Percentiles rank a stretch among this genome's conserved stretches.
Evolutionary conservation across 345 rosid species (phyloP).

Genomic region (Eutrema heterophyllum): DNA sequence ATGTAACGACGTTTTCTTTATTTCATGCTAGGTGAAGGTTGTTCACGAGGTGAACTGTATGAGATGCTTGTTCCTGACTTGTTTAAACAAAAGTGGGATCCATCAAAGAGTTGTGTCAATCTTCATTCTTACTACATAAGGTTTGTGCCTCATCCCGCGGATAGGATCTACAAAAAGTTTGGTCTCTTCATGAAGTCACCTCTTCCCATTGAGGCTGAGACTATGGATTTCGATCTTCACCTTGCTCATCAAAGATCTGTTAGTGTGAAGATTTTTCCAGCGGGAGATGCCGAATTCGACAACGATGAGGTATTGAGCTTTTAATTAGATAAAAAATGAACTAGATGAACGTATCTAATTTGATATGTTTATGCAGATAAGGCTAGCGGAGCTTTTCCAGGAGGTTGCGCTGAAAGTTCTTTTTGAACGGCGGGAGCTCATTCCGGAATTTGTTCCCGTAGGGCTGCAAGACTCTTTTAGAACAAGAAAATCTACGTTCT

Average conservation of each 20-base stretch:
- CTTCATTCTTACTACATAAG: conserved; percentile 55
- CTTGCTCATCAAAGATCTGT: conserved; percentile 80
- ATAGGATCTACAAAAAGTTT: conserved; percentile 69
- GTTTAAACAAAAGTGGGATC: conserved; percentile 57
- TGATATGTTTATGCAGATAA: conserved; percentile 45
- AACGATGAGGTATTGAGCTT: conserved; percentile 51
- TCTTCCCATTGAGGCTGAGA: conserved; percentile 77
- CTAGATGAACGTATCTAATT: conserved; percentile 8
- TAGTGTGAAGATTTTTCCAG: conserved; percentile 52
- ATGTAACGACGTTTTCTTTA: neutral
- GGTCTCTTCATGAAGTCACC: conserved; percentile 72
- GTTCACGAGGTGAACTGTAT: conserved; percentile 54
- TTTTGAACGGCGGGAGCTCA: conserved; percentile 57
- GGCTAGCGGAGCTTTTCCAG: conserved; percentile 60
- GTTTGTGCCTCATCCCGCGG: conserved; percentile 65
- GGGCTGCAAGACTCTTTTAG: conserved; percentile 38
- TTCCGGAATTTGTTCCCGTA: conserved; percentile 48
- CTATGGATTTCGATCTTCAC: conserved; percentile 76
- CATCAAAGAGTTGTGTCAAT: conserved; percentile 28
- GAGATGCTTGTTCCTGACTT: conserved; percentile 72
- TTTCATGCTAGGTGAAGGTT: conserved; percentile 44
- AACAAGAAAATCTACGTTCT: conserved; percentile 52
- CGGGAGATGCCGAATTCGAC: conserved; percentile 38
- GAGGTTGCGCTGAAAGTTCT: conserved; percentile 74
- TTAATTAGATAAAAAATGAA: neutral